These are phyloP conservation scores for Drechslerella dactyloides DNA, from an alignment of 2,329 filamentous ascomycete species.

Conservation along the genomic window DNA sequence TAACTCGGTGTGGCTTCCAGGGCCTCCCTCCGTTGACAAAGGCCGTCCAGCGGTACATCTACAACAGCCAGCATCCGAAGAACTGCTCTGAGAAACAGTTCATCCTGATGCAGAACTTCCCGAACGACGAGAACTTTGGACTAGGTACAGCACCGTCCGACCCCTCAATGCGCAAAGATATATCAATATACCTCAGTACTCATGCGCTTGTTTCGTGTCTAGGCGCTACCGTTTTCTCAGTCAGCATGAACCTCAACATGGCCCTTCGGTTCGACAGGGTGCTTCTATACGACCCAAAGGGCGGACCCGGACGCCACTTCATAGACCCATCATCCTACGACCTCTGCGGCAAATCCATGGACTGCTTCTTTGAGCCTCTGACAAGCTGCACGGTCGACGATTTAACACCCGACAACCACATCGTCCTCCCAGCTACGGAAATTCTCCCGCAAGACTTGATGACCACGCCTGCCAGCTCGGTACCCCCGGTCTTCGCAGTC, in stretches of 20 bases:
- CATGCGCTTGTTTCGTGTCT: neutral
- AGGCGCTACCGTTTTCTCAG: slow-evolving; percentile 48
- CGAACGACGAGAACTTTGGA: slow-evolving; percentile 52
- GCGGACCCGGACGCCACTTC: slow-evolving; percentile 51
- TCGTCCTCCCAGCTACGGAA: slow-evolving; percentile 31
- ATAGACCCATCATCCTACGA: slow-evolving; percentile 34
- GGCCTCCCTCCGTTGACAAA: slow-evolving; percentile 53
- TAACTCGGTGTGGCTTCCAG: slow-evolving; percentile 15
- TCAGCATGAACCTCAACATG: slow-evolving; percentile 48
- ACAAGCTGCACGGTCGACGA: slow-evolving; percentile 51
- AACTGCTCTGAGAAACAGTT: slow-evolving; percentile 48
- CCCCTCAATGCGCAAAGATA: neutral
- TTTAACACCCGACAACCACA: slow-evolving; percentile 23
- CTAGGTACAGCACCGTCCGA: slow-evolving; percentile 29
- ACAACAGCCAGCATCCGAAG: slow-evolving; percentile 49
- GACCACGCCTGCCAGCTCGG: slow-evolving; percentile 32
- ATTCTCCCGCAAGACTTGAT: slow-evolving; percentile 32
- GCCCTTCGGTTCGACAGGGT: slow-evolving; percentile 51
- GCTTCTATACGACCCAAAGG: slow-evolving; percentile 49
- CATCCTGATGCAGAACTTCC: slow-evolving; percentile 51
- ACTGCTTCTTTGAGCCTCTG: slow-evolving; percentile 53
- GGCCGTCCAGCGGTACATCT: slow-evolving; percentile 50
- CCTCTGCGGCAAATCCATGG: slow-evolving; percentile 50
- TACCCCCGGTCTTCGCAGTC: slow-evolving; percentile 49
- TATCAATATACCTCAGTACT: neutral